Evolutionary conservation across 1,139 yeast genomes (phyloP), one percentile per base, ranked within the genome.

Genomic region (Torulaspora pretoriensis): DNA sequence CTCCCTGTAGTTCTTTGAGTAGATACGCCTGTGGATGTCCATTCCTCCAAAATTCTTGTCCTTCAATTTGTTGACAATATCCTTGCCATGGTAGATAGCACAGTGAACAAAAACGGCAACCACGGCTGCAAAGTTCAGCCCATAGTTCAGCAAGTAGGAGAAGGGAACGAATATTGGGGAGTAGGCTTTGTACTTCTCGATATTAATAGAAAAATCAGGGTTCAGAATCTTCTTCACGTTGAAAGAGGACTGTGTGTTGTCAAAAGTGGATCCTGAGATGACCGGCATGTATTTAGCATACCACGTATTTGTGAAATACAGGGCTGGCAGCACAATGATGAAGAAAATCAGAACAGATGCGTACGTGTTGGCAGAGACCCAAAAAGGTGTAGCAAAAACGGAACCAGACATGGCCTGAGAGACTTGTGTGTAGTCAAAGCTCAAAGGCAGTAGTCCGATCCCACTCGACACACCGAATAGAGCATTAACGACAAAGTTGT

Each of bases 341-440:
- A 63, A 70, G 43, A 66, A 69, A 6, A 65, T 49, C 35, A 63
- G 53, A 4, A 60, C 65, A 3, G 65, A 56, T 2, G 61, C 60
- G 42, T 67, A 65, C 4, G 68, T 61, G 36, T 64, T 64, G 24
- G 70, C 63, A 40, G 70, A 59, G 31, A 76, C 71, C 46, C 71
- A 63, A 40, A 72, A 76, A 27, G 87, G 86, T 9, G 83, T 78
- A 47, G 75, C 74, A 59, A 76, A 75, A 6, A 79, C 80, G 4
- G 65, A 61, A 9, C 65, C 65, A 29, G 64, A 44, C 51, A 65
- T 57, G 4, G 65, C 63, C 65, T 75, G 74, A 14, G 73, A 59
- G 19, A 70, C 62, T 47, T 68, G 72, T 1, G 74, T 70, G 65
- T 75, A 72, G 52, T 74, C 78, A 47, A 74, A 71, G 2, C 75